Evolutionary conservation across 2,329 filamentous ascomycete species (phyloP).

Genomic region (Capronia coronata): DNA sequence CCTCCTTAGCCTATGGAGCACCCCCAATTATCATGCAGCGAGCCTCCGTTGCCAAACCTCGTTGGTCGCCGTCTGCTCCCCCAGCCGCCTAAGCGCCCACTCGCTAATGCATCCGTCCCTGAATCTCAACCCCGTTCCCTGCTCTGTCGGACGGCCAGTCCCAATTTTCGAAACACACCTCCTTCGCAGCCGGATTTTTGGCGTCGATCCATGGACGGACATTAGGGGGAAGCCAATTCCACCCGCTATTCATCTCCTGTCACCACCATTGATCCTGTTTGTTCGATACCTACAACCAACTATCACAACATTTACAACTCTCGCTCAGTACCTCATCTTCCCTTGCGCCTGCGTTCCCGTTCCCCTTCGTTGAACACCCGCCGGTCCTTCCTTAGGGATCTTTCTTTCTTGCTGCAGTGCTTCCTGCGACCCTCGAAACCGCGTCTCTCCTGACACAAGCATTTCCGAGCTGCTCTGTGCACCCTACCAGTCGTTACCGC

Average conservation of each 20-base stretch:
- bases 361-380: constrained; percentile 1
- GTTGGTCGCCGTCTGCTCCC: background rate
- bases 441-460: constrained; percentile 7
- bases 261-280: background rate
- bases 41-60: background rate
- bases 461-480: constrained; percentile 8
- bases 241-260: background rate
- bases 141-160: background rate
- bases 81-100: background rate
- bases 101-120: background rate
- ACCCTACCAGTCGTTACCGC: constrained; percentile 22
- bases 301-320: background rate
- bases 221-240: background rate
- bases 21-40: background rate
- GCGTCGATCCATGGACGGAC: background rate
- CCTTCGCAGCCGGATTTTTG: background rate
- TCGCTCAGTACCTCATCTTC: background rate
- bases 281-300: background rate
- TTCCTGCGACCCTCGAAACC: background rate
- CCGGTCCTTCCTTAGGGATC: constrained; percentile 8
- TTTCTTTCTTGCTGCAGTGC: background rate
- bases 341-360: constrained; percentile 7
- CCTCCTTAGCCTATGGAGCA: no score
- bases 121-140: background rate
- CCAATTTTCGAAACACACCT: constrained; percentile 4